These are phyloP conservation scores for Saccharum spontaneum DNA, from an alignment of 176 grass and related monocot species.

Conservation along the genomic window DNA sequence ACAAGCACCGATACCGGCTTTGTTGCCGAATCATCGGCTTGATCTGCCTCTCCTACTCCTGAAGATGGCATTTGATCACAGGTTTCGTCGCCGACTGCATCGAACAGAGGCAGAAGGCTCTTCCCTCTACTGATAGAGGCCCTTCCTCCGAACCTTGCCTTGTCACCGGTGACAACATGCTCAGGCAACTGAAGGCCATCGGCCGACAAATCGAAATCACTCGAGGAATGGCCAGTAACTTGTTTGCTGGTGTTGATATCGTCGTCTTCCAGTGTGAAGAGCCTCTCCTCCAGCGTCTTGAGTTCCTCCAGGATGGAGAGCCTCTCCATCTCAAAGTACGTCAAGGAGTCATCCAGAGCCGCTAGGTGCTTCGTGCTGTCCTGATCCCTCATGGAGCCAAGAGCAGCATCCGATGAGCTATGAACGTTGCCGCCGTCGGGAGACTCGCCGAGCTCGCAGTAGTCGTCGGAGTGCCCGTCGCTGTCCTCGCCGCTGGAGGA, in stretches of 20 bases:
- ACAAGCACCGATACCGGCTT: conserved; percentile 19
- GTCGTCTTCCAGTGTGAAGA: conserved; percentile 81
- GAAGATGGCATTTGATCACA: conserved; percentile 31
- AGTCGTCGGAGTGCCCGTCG: conserved; percentile 43
- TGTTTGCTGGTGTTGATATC: conserved; percentile 35
- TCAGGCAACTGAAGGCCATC: conserved; percentile 19
- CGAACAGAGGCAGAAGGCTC: conserved; percentile 82
- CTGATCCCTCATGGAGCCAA: conserved; percentile 15
- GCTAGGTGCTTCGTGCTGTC: conserved; percentile 42
- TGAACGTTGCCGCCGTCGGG: conserved; percentile 48
- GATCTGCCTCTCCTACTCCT: conserved; percentile 20
- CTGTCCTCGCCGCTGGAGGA: conserved; percentile 67
- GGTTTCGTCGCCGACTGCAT: conserved; percentile 51
- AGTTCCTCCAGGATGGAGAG: conserved; percentile 92
- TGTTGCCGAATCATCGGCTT: neutral
- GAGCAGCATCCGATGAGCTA: conserved; percentile 16
- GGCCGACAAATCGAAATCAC: conserved; percentile 33
- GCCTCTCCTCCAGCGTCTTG: conserved; percentile 76
- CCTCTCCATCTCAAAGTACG: conserved; percentile 90
- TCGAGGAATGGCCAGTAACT: conserved; percentile 31
- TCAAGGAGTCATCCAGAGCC: conserved; percentile 76
- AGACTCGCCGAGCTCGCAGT: conserved; percentile 51
- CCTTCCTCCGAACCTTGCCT: conserved; percentile 36
- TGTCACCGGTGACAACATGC: conserved; percentile 26
- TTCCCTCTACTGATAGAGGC: conserved; percentile 54